These are phyloP conservation scores for Pseudogymnoascus sp. DNA, from an alignment of 2,329 filamentous ascomycete genomes.

Conservation along the genomic window DNA sequence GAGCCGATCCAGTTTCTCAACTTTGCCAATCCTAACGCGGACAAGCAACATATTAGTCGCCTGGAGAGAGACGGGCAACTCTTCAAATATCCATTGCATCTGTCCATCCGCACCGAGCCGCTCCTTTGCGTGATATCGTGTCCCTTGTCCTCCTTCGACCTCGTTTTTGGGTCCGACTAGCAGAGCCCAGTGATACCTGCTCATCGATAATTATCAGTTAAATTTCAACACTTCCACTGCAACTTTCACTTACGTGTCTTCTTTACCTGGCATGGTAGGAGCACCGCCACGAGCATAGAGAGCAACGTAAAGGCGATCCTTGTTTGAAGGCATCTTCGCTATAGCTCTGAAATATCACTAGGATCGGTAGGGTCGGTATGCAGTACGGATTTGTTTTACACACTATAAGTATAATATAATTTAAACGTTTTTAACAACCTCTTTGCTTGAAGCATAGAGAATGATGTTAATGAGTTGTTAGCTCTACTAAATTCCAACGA, in stretches of 20 bases:
- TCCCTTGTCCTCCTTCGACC: slow-evolving; percentile 19
- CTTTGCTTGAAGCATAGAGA: too few species aligned
- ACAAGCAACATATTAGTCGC: slow-evolving; percentile 29
- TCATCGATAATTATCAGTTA: slow-evolving; percentile 17
- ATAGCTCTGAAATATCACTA: too few species aligned
- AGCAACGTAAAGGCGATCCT: slow-evolving; percentile 26
- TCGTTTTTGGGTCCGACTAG: too few species aligned
- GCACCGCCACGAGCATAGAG: slow-evolving; percentile 24
- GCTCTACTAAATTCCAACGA: too few species aligned
- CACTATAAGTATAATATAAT: too few species aligned
- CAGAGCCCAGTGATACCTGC: slow-evolving; percentile 6
- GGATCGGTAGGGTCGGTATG: too few species aligned
- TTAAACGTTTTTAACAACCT: too few species aligned
- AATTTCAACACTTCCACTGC: background rate
- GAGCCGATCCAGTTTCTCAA: slow-evolving; percentile 30
- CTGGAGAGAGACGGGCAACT: slow-evolving; percentile 8
- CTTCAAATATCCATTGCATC: slow-evolving; percentile 3
- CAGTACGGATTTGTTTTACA: too few species aligned
- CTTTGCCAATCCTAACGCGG: slow-evolving; percentile 34
- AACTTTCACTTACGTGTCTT: slow-evolving; percentile 22
- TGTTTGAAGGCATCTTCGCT: slow-evolving; percentile 27
- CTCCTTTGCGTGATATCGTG: slow-evolving; percentile 29
- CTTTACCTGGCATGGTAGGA: slow-evolving; percentile 20
- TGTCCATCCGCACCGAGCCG: background rate
- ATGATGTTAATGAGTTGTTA: too few species aligned